Evolutionary conservation across 106 monocot species (phyloP), one percentile per base, ranked within the genome.

Genomic region (Dendrobium officinale): DNA sequence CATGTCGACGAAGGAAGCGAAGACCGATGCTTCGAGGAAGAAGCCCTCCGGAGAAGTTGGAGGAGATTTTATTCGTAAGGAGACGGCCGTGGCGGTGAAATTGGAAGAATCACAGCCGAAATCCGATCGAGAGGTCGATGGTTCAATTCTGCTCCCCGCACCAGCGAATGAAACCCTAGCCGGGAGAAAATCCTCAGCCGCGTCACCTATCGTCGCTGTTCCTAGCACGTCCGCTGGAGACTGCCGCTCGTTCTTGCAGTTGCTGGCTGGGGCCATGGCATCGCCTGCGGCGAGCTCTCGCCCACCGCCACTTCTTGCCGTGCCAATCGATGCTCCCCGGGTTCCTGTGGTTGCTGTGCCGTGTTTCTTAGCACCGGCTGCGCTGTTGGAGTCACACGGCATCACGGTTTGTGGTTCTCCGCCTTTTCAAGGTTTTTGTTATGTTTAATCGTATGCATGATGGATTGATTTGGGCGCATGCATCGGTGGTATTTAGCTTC

Each of bases 181-280:
- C 45, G 75, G 45, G n/a, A 61, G 22, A 61, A 61, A 61, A 9
- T 22, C 54, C 13, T 54, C 22, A n/a, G 19, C 19, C n/a, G 70
- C 51, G 68, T 2, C 72, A 13, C 67, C 68, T 27, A 29, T 0
- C 42, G 45, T 47, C 7, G n/a, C 67, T 19, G 58, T 54, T 5
- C 42, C 78, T 42, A 19, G 6, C 4, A 18, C 31, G 5, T 42
- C 72, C 44, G 72, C 33, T 49, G 47, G 18, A 64, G 80, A 51
- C 7, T 51, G 31, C 31, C 43, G 55, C 55, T 61, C 61, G 40
- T 83, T 83, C 79, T 83, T 72, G 33, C 83, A 79, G 73, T 58
- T 79, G n/a, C 73, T 79, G 58, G 83, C 83, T 24, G 83, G 83
- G 24, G 83, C 79, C 73, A 83, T 83, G 83, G 72, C 72, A n/a